Conservation (phyloP, 1,139 yeast genomes). For the Taphrina pruni region DNA sequence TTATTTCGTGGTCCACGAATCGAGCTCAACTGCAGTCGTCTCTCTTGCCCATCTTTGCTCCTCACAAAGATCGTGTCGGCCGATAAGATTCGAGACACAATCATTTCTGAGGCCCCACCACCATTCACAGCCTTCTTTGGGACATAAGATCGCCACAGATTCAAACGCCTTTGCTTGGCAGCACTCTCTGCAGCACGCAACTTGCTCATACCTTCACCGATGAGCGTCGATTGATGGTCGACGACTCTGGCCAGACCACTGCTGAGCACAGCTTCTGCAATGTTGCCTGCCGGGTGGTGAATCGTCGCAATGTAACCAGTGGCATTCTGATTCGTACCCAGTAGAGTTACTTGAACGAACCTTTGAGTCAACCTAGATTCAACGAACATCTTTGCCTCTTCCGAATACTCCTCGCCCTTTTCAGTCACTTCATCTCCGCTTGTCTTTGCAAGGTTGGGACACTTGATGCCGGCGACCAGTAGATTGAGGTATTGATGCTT, state of each 20-base stretch:
- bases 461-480: slow-evolving; percentile 72
- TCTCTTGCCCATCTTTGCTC: slow-evolving; percentile 43
- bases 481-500: slow-evolving; percentile 61
- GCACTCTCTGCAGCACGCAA: slow-evolving; percentile 69
- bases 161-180: slow-evolving; percentile 68
- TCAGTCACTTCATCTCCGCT: slow-evolving; percentile 48
- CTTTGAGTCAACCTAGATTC: slow-evolving; percentile 72
- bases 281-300: slow-evolving; percentile 75
- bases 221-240: slow-evolving; percentile 79
- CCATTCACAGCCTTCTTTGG: slow-evolving; percentile 47
- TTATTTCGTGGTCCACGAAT: slow-evolving; percentile 59
- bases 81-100: slow-evolving; percentile 65
- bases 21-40: slow-evolving; percentile 48
- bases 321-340: slow-evolving; percentile 69
- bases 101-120: slow-evolving; percentile 58
- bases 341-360: slow-evolving; percentile 62
- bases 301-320: slow-evolving; percentile 58
- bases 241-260: slow-evolving; percentile 75
- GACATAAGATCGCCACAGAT: slow-evolving; percentile 62
- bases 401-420: slow-evolving; percentile 61
- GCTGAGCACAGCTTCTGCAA: slow-evolving; percentile 69
- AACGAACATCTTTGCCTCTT: slow-evolving; percentile 69
- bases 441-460: slow-evolving; percentile 69
- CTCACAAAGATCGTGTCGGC: slow-evolving; percentile 61
- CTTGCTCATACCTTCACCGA: slow-evolving; percentile 68